phyloP scores from a whole-genome alignment of 192 early-diverging fungal species.

The Coemansia sp. region DNA sequence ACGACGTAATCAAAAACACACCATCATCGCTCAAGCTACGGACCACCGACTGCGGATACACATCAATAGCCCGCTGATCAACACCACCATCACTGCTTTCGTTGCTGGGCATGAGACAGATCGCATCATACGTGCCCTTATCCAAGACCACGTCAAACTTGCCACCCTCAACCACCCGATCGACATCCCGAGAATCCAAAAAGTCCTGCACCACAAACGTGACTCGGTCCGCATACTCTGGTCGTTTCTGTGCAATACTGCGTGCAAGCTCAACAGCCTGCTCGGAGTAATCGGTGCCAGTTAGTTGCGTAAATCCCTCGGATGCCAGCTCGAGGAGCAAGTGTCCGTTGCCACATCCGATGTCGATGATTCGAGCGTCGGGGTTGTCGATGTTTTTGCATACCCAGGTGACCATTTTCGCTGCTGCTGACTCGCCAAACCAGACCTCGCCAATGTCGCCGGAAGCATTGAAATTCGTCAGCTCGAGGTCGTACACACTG shows the following conservation, averaged over 20 bases:
- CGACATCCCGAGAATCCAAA: conserved; percentile 51
- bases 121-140: conserved; percentile 95
- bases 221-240: conserved; percentile 46
- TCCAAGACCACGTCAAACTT: conserved; percentile 70
- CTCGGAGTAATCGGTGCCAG: conserved; percentile 84
- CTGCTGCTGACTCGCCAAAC: conserved; percentile 83
- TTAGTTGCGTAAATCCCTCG: conserved; percentile 67
- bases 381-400: conserved; percentile 32
- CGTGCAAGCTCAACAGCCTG: conserved; percentile 72
- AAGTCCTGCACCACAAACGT: conserved; percentile 61
- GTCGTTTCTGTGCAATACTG: conserved; percentile 56
- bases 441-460: conserved; percentile 93
- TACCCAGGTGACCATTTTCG: conserved; percentile 90
- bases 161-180: conserved; percentile 16
- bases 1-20: conserved; percentile 82
- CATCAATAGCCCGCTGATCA: conserved; percentile 51
- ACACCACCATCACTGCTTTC: conserved; percentile 17
- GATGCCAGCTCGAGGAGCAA: conserved; percentile 73
- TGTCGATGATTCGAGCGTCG: conserved; percentile 62
- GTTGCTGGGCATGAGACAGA: conserved; percentile 63
- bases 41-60: conserved; percentile 60
- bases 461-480: conserved; percentile 73
- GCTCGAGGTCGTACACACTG: conserved; percentile 74
- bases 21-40: conserved; percentile 58
- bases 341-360: conserved; percentile 94